A percentile compares a stretch with the other conserved stretches of the same genome.
phyloP scores from a whole-genome alignment of 2,329 filamentous ascomycete genomes.

The Pseudopyricularia javanii region DNA sequence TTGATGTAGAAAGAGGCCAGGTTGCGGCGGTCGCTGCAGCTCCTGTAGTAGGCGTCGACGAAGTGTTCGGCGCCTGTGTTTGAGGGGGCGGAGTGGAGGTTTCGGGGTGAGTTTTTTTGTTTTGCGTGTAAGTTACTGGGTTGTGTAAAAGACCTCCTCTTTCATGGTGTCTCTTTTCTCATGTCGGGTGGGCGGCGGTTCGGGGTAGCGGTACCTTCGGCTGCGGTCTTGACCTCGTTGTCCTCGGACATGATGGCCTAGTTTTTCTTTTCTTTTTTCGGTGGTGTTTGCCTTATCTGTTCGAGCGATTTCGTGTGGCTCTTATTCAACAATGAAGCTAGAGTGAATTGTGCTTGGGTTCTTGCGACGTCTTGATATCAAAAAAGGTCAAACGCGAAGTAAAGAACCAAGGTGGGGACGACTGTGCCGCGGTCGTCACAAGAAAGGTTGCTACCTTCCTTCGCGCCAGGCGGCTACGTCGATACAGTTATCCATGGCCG shows the following conservation, averaged over 20 bases:
- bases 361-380: too few relatives aligned
- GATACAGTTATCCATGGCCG: background rate
- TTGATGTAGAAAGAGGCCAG: constrained; percentile 62
- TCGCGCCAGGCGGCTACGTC: background rate
- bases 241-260: constrained; percentile 15
- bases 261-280: background rate
- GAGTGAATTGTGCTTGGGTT: too few relatives aligned
- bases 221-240: constrained; percentile 29
- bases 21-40: constrained; percentile 48
- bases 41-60: constrained; percentile 61
- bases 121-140: constrained; percentile 5
- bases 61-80: constrained; percentile 56
- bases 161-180: background rate
- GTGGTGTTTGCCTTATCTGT: background rate
- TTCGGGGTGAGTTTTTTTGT: background rate
- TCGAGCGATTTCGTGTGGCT: too few relatives aligned
- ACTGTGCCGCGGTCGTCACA: too few relatives aligned
- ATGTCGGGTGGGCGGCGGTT: background rate
- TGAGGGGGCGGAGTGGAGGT: background rate
- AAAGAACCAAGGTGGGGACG: background rate
- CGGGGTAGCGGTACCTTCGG: constrained; percentile 24
- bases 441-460: too few relatives aligned
- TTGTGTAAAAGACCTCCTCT: background rate
- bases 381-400: background rate
- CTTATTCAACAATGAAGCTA: too few relatives aligned